Evolutionary conservation across 805 yeast genomes (phyloP).

Genomic region (Cyberlindnera veronae): DNA sequence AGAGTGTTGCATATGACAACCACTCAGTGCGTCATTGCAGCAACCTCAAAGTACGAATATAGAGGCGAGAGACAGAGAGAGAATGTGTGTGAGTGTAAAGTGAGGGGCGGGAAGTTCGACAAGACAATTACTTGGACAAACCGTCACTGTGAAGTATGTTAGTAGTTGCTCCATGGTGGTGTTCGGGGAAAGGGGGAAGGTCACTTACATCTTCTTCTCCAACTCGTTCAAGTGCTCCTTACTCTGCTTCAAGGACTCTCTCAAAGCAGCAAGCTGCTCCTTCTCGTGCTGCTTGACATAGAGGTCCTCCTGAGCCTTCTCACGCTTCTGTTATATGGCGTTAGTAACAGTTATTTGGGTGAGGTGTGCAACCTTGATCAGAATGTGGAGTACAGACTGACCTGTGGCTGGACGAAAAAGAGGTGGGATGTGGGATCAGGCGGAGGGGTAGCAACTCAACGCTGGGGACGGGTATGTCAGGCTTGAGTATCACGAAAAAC

Average conservation of each 20-base stretch:
- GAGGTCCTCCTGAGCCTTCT: constrained; percentile 85
- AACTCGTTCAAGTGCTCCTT: constrained; percentile 54
- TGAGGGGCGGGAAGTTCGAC: no score
- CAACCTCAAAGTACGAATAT: no score
- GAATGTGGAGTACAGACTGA: not conserved
- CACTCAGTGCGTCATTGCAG: no score
- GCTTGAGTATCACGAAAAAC: no score
- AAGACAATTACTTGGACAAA: constrained; percentile 16
- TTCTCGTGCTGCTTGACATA: constrained; percentile 87
- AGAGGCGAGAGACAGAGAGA: no score
- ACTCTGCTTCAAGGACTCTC: constrained; percentile 73
- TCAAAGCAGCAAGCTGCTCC: constrained; percentile 76
- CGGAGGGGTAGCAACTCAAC: no score
- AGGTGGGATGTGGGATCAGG: not conserved
- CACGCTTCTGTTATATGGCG: constrained; percentile 61
- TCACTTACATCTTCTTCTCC: constrained; percentile 40
- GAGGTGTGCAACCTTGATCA: not conserved
- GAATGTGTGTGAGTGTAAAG: no score
- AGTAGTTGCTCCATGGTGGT: not conserved
- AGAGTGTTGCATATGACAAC: no score
- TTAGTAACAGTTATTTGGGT: constrained; percentile 11
- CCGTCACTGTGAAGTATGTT: constrained; percentile 5
- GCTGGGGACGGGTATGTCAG: no score
- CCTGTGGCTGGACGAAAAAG: no score
- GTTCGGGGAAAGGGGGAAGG: not conserved